Base-by-base conservation (phyloP, 805 yeast genomes). In the Lachancea kluyveri region DNA sequence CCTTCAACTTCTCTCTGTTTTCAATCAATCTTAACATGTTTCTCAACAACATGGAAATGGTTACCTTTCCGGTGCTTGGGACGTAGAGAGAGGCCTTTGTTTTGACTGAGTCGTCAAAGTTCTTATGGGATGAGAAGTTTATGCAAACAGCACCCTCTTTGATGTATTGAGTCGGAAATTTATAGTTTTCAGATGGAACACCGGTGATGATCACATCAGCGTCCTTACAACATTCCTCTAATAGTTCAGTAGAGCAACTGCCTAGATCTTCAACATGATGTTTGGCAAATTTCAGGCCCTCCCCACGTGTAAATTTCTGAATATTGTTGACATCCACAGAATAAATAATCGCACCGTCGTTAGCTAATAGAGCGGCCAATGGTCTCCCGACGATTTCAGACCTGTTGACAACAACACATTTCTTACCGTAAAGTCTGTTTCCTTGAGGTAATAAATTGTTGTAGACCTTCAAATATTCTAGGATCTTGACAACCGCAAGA, bases 381-480 rank as follows among this genome's bases (percentile, higher is more conserved):
- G 98, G 98, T 46, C 98, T 75, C 8, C 98, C 98, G 14, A 92
- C 98, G 50, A 92, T 90, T 60, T 92, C 98, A 8, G 95, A 83
- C 51, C 98, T 70, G 62, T 92, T 92, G 31, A 92, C 88, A 26
- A 92, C 78, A 29, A 94, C 78, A 35, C 90, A 70, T 31, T 92
- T 90, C 60, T 87, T 88, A 26, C 98, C 98, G 49, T 85, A 92
- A 14, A 92, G 67, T 41, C 96, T 70, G 64, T 92, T 87, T 4
- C 98, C 98, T 51, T 87, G 82, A 17, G 83, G 81, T 37, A 92
- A 59, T 14, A 88, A 60, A 26, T 72, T 61, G 62, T 90, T 92
- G 68, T 92, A 92, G 5, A 86, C 82, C 8, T 92, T 87, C 48
- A 92, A 65, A 54, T 79, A 85, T 56, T 92, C 98, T 52, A 92